Evolutionary conservation across 2,329 filamentous ascomycete species (phyloP).

Genomic region (Aureobasidium sp.): DNA sequence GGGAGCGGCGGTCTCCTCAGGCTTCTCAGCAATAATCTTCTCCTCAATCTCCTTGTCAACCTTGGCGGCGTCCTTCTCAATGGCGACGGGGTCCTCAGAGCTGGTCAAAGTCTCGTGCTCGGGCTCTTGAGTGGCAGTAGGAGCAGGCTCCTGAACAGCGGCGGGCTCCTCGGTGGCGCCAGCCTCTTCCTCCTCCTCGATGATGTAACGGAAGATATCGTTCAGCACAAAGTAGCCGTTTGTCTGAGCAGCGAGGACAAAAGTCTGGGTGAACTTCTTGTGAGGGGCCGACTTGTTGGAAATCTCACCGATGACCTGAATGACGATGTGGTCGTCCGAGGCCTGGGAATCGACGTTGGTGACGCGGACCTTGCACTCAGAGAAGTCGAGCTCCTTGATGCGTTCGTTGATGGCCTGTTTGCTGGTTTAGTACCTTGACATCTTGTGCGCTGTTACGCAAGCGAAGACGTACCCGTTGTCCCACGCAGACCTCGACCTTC

Average conservation of each 20-base stretch:
- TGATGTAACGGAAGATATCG: conserved; percentile 92
- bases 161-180: conserved; percentile 36
- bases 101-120: conserved; percentile 26
- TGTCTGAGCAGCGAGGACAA: conserved; percentile 90
- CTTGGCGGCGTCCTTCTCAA: conserved; percentile 38
- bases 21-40: conserved; percentile 33
- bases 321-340: conserved; percentile 87
- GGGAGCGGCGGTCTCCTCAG: conserved; percentile 27
- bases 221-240: conserved; percentile 98
- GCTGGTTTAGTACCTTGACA: conserved; percentile 15
- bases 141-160: conserved; percentile 34
- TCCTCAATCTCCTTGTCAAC: conserved; percentile 74
- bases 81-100: conserved; percentile 29
- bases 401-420: conserved; percentile 80
- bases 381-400: conserved; percentile 86
- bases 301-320: conserved; percentile 96
- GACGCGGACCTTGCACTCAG: conserved; percentile 96
- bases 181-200: conserved; percentile 67
- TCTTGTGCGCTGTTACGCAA: neutral
- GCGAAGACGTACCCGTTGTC: conserved; percentile 62
- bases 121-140: conserved; percentile 26
- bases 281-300: conserved; percentile 87
- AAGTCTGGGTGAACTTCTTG: conserved; percentile 96
- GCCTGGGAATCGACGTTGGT: conserved; percentile 96
- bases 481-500: conserved; percentile 75